Base-by-base conservation (phyloP, 352 stramenopile genomes). In the Phytophthora meadii region DNA sequence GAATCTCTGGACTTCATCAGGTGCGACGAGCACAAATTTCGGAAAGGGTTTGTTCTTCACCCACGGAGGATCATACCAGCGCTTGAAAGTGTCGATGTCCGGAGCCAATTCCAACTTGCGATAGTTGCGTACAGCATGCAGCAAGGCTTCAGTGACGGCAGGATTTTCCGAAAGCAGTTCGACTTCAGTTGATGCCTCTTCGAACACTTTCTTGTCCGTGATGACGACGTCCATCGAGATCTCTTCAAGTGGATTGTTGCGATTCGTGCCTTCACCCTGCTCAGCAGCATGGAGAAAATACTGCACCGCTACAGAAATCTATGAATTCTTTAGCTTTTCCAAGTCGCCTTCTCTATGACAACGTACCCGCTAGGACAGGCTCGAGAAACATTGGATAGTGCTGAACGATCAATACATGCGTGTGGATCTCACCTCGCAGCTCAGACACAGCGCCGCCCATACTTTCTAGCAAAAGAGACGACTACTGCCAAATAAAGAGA, bases 381-480 rank as follows among this genome's bases (percentile, higher is more conserved):
- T 92, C 84, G 10, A 93, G 68, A 22, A 88, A 84, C 32, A 49
- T 53, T 30, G 82, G 63, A 76, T 93, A 93, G 57, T 79, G 70
- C 50, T 70, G 55, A 15, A 81, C 71, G 54, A 93, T 81, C 19
- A 80, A 55, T 36, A 88, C 81, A 27, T 93, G 84, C 17, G 72
- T 69, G 61, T 89, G 74, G 71, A 93, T 89, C 45, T 76, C 77
- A n/a, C 70, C 68, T 24, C 84, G 82, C 24, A 91, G 69, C 64
- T 89, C 79, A 3, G 81, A 93, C 52, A 90, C 78, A 5, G 79
- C 82, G 32, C 84, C 81, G 34, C 84, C 82, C 84, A 93, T 93
- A 41, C 5, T 14, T n/a, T 49, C 3, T 2, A 5, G 30, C 8
- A 12, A n/a, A n/a, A 36, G 9, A 14, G 14, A 30, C 64, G 58